Conservation (phyloP, 768 basidiomycete species). For the Boletus reticulatus region DNA sequence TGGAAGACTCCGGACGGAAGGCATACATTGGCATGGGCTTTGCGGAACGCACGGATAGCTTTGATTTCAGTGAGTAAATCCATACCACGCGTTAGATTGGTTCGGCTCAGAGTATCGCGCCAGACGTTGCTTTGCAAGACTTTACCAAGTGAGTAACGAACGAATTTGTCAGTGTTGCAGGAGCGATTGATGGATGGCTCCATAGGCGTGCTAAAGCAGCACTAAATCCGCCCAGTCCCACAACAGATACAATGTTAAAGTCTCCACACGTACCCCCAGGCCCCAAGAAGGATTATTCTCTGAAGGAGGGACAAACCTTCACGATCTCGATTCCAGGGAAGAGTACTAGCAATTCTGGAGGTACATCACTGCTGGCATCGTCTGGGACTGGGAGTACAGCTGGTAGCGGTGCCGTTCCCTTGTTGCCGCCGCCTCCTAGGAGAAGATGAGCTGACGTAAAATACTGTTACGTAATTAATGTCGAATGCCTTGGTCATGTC, state of each 20-base stretch:
- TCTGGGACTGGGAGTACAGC: conserved; percentile 24
- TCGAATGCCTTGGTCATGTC: conserved; percentile 4
- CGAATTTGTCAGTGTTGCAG: background rate
- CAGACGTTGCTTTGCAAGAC: conserved; percentile 84
- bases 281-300: conserved; percentile 89
- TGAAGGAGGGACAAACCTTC: conserved; percentile 95
- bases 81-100: background rate
- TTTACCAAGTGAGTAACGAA: conserved; percentile 65
- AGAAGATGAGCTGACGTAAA: conserved; percentile 37
- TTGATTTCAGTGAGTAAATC: conserved; percentile 78
- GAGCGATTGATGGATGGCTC: background rate
- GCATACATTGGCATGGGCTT: conserved; percentile 96
- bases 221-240: conserved; percentile 49
- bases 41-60: conserved; percentile 81
- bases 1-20: conserved; percentile 84
- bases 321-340: conserved; percentile 89
- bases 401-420: conserved; percentile 48
- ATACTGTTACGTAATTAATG: conserved; percentile 18
- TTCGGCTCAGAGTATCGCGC: conserved; percentile 5
- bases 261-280: conserved; percentile 74
- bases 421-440: conserved; percentile 84
- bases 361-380: conserved; percentile 39
- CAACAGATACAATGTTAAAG: conserved; percentile 33
- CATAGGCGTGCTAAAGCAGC: conserved; percentile 62
- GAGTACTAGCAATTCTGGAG: conserved; percentile 35